A percentile compares a stretch with the other conserved stretches of the same genome.
Evolutionary conservation across 2,329 filamentous ascomycete species (phyloP).

Genomic region (Escovopsis sp.): DNA sequence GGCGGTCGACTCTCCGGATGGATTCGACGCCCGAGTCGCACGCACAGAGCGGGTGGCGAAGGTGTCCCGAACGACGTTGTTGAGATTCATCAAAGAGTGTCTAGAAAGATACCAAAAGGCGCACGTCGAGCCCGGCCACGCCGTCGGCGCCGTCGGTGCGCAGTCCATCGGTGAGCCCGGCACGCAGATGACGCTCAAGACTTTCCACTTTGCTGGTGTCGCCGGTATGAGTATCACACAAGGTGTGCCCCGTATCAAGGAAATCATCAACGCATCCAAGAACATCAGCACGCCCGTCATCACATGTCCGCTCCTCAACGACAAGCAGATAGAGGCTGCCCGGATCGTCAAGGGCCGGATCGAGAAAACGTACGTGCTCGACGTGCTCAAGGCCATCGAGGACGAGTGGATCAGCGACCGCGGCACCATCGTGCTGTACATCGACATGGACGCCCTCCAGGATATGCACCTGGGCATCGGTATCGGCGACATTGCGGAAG

Average conservation of each 20-base stretch:
- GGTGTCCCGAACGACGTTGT: constrained; percentile 60
- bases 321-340: constrained; percentile 62
- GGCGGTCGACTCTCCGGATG: constrained; percentile 11
- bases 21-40: constrained; percentile 12
- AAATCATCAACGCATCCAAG: constrained; percentile 98
- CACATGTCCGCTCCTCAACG: constrained; percentile 67
- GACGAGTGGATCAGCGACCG: constrained; percentile 73
- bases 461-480: constrained; percentile 71
- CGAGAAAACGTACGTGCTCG: constrained; percentile 83
- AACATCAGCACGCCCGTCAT: constrained; percentile 91
- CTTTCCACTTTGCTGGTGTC: constrained; percentile 99
- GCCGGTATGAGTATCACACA: constrained; percentile 99
- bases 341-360: constrained; percentile 84
- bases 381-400: constrained; percentile 68
- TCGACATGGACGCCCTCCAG: constrained; percentile 66
- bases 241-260: constrained; percentile 98
- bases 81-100: constrained; percentile 66
- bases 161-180: constrained; percentile 97
- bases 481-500: constrained; percentile 55
- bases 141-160: constrained; percentile 88
- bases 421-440: constrained; percentile 64
- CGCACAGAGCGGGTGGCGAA: constrained; percentile 64
- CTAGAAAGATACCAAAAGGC: constrained; percentile 83
- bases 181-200: constrained; percentile 98
- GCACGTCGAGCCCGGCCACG: constrained; percentile 85